Evolutionary conservation across 345 rosid species (phyloP), one percentile per base, ranked within the genome.

Genomic region (Citrus sp.): DNA sequence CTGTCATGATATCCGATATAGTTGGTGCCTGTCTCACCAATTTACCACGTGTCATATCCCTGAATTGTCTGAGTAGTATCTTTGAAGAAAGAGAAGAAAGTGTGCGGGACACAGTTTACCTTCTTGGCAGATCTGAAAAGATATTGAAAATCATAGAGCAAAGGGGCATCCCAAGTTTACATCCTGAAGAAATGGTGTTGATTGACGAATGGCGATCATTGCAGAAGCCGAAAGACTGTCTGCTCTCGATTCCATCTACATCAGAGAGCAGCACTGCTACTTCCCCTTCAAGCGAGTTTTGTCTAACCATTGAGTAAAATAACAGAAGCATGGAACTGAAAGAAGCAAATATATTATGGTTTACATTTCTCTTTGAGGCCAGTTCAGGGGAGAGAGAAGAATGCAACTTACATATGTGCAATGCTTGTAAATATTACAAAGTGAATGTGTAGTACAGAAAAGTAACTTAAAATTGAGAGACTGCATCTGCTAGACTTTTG

Each of bases 1-100:
- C 79, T 32, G 79, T 55, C 49, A 87, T 79, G 87, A 87, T 88
- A 80, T 92, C 96, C 4, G 96, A 93, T 82, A 88, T 92, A 40
- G 60, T 92, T 12, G 86, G 87, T 24, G 98, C 97, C 58, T 95
- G 98, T 81, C 92, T 95, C 73, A 88, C 93, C 49, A 93, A 93
- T 83, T 77, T 91, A 40, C 80, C 76, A 7, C 84, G 62, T 2
- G 88, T 84, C 56, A 89, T 95, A 76, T 76, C 82, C 2, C 58
- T 35, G 38, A 92, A 87, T 87, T 92, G 95, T 88, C 82, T 84
- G 79, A 79, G 77, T 54, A 89, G 91, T 70, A 75, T 84, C 55
- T 81, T 95, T 8, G 93, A 87, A 85, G 82, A 80, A 25, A 89
- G 97, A 83, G 90, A 84, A 82, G 85, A 83, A 30, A 80, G 86